Percentiles rank a stretch among this genome's conserved stretches.
phyloP scores from a whole-genome alignment of 129 eudicot genomes.

The Pittosporum tobira region DNA sequence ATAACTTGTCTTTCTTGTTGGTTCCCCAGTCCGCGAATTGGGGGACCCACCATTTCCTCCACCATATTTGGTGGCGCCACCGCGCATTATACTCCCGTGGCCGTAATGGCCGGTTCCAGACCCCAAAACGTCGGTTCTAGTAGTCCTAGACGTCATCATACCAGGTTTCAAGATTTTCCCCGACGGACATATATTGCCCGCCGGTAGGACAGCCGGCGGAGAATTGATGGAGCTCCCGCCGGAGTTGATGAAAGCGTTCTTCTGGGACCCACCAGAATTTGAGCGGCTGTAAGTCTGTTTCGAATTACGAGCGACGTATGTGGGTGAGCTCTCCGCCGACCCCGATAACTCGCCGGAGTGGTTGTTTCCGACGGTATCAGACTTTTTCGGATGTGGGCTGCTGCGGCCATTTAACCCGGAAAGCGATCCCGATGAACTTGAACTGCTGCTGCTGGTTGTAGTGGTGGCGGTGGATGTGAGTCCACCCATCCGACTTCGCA shows the following conservation, averaged over 20 bases:
- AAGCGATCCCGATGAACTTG: slow-evolving; percentile 83
- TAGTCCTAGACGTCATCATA: slow-evolving; percentile 42
- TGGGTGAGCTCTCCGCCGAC: slow-evolving; percentile 55
- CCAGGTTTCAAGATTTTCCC: slow-evolving; percentile 59
- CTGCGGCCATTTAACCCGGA: slow-evolving; percentile 43
- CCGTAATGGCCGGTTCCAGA: slow-evolving; percentile 67
- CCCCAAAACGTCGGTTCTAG: slow-evolving; percentile 56
- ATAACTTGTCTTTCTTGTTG: background rate
- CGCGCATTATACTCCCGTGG: slow-evolving; percentile 87
- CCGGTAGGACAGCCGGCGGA: slow-evolving; percentile 45
- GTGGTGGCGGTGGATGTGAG: slow-evolving; percentile 23
- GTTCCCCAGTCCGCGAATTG: background rate
- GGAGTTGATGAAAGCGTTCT: slow-evolving; percentile 10
- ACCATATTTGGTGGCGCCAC: slow-evolving; percentile 20
- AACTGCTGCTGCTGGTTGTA: slow-evolving; percentile 40
- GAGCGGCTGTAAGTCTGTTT: slow-evolving; percentile 47
- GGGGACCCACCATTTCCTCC: slow-evolving; percentile 11
- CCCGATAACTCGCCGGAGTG: slow-evolving; percentile 76
- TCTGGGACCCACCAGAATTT: slow-evolving; percentile 24
- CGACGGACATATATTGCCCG: slow-evolving; percentile 78
- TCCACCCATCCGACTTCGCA: slow-evolving; percentile 30
- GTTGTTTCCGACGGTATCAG: slow-evolving; percentile 28
- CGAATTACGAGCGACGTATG: slow-evolving; percentile 14
- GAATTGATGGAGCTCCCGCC: slow-evolving; percentile 55
- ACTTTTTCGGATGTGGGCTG: slow-evolving; percentile 9